Evolutionary conservation across 176 grass and related monocot species (phyloP).

Genomic region (Rhipidocladum racemiflorum): DNA sequence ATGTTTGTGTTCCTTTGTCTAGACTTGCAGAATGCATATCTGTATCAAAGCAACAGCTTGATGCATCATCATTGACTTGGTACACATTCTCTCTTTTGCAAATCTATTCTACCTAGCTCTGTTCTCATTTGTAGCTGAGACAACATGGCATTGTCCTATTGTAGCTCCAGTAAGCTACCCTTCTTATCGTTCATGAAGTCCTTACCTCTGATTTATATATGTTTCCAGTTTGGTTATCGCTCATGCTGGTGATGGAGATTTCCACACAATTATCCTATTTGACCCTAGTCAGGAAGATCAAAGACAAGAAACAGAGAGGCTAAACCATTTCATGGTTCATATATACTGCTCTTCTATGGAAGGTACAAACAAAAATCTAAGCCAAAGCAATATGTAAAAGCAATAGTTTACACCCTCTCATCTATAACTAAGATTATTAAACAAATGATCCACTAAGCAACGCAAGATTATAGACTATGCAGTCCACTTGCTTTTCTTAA

Average conservation of each 20-base stretch:
- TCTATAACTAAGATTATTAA: background rate
- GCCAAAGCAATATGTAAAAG: background rate
- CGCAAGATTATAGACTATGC: background rate
- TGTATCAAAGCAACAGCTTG: conserved; percentile 73
- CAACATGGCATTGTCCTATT: background rate
- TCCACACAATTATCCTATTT: conserved; percentile 97
- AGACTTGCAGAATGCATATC: conserved; percentile 97
- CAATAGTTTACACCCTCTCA: background rate
- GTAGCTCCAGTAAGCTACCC: conserved; percentile 16
- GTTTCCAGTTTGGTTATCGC: conserved; percentile 71
- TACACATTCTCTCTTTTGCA: conserved; percentile 46
- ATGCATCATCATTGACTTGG: conserved; percentile 87
- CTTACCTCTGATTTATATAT: conserved; percentile 31
- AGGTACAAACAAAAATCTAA: conserved; percentile 38
- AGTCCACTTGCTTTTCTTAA: background rate
- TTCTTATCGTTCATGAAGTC: conserved; percentile 4
- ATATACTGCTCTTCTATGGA: conserved; percentile 95
- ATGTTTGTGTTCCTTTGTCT: conserved; percentile 93
- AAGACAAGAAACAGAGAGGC: conserved; percentile 66
- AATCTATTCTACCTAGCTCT: background rate
- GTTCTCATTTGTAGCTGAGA: background rate
- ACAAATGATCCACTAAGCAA: background rate
- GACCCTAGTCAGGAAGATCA: conserved; percentile 74
- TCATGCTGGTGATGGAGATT: conserved; percentile 97
- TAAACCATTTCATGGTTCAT: conserved; percentile 98